These are phyloP conservation scores for Eucalyptus albens DNA, from an alignment of 345 rosid species.

Conservation along the genomic window DNA sequence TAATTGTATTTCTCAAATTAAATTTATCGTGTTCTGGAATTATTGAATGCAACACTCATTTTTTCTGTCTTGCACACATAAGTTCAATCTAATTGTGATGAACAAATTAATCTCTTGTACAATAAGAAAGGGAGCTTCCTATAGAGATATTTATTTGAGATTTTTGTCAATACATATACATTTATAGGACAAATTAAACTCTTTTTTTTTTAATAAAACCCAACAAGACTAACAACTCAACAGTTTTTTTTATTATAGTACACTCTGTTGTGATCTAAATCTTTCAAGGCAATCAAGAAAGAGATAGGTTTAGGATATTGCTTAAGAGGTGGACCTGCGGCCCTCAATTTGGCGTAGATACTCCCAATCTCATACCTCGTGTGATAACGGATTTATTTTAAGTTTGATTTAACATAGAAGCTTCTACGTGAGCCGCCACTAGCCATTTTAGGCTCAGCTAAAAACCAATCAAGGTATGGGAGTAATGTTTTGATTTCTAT, in stretches of 20 bases:
- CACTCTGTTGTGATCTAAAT: too few species aligned
- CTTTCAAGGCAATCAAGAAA: fast-evolving
- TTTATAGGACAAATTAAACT: background rate
- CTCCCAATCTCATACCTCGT: too few species aligned
- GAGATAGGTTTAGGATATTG: too few species aligned
- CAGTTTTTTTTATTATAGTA: too few species aligned
- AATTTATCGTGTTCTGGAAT: background rate
- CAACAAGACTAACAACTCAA: too few species aligned
- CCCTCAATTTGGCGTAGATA: too few species aligned
- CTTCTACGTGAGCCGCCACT: too few species aligned
- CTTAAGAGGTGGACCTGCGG: fast-evolving
- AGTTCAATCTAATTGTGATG: background rate
- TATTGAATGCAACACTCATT: background rate
- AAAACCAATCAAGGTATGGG: too few species aligned
- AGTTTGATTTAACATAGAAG: too few species aligned
- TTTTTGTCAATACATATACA: background rate
- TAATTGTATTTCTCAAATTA: background rate
- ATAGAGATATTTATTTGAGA: background rate
- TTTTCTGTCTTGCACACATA: background rate
- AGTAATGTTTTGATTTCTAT: too few species aligned
- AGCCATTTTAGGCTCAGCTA: too few species aligned
- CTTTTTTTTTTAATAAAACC: too few species aligned
- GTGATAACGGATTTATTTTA: fast-evolving
- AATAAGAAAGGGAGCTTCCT: background rate
- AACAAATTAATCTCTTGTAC: background rate